Base-by-base conservation (phyloP, 768 basidiomycete species). In the Trichaptum fuscoviolaceum region DNA sequence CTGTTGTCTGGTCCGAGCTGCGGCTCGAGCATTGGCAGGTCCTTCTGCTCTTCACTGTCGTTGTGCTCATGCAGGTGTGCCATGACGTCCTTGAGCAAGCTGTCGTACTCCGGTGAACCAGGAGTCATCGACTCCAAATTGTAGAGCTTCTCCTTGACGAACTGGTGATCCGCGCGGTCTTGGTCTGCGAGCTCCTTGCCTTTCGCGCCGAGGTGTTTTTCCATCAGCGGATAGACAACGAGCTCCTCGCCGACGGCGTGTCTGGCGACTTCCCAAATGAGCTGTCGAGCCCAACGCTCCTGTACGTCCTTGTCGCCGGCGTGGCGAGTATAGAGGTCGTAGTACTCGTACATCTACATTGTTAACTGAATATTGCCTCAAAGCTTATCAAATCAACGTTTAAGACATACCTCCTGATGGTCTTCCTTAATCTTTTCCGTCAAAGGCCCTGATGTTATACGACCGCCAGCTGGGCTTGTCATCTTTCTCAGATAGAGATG, bases 231-330 rank as follows among this genome's bases (percentile, higher is more conserved):
- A 69, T 88, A 88, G 0, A 87, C 83, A 42, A 89, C 78, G 52
- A 88, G 81, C 72, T 89, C 87, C 72, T 88, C 87, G 17, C 82
- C 85, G 7, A 84, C 82, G 3, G 86, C 83, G 67, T 88, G 87
- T 0, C 85, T 80, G 1, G 85, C 86, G 57, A 88, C 77, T 74
- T 86, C 85, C 87, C 86, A 88, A 15, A 76, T 79, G 6, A 88
- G 76, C 71, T 87, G 85, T 59, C 78, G 78, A 0, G 83, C 77
- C 86, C 85, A 87, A 8, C 84, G 81, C 1, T 72, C 75, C 71
- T 86, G 83, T 0, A 79, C 80, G 35, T 84, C 82, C 26, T 73
- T 65, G 69, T 87, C 78, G 1, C 79, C 82, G 0, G 72, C 69
- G 59, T 75, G 75, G 63, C 74, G 77, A 34, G 76, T 71, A 73